Evolutionary conservation across 2,329 filamentous ascomycete genomes (phyloP).

Genomic region (Ascochyta rabiei): DNA sequence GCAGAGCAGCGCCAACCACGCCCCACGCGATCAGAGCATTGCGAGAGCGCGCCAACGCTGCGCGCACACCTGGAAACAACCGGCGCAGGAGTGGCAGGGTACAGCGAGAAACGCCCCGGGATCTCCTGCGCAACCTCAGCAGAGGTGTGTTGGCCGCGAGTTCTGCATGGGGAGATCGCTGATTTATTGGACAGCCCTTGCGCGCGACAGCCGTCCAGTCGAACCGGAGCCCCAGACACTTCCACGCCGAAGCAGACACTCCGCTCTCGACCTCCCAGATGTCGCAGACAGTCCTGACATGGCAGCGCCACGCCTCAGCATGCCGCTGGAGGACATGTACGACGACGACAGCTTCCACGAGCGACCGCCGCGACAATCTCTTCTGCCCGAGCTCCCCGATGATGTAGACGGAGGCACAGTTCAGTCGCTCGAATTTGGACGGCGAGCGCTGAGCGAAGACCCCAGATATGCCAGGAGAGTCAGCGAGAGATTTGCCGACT

Average conservation of each 20-base stretch:
- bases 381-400: conserved; percentile 43
- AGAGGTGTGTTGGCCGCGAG: conserved; percentile 48
- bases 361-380: conserved; percentile 46
- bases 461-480: conserved; percentile 53
- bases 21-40: conserved; percentile 62
- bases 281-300: conserved; percentile 56
- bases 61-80: conserved; percentile 58
- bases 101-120: conserved; percentile 62
- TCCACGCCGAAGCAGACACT: conserved; percentile 34
- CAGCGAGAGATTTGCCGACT: conserved; percentile 59
- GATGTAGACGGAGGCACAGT: conserved; percentile 51
- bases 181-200: conserved; percentile 50
- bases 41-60: conserved; percentile 57
- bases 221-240: conserved; percentile 54
- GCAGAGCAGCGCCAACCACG: conserved; percentile 56
- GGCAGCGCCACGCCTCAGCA: conserved; percentile 48
- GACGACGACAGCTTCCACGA: conserved; percentile 52
- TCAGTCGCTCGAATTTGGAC: conserved; percentile 57
- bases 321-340: conserved; percentile 52
- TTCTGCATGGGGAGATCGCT: conserved; percentile 4
- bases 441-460: conserved; percentile 48
- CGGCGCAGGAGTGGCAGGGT: conserved; percentile 56
- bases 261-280: conserved; percentile 50
- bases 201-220: conserved; percentile 54
- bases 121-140: conserved; percentile 60